Conservation (phyloP, 148 eudicot genomes). For the Oxyria digyna region DNA sequence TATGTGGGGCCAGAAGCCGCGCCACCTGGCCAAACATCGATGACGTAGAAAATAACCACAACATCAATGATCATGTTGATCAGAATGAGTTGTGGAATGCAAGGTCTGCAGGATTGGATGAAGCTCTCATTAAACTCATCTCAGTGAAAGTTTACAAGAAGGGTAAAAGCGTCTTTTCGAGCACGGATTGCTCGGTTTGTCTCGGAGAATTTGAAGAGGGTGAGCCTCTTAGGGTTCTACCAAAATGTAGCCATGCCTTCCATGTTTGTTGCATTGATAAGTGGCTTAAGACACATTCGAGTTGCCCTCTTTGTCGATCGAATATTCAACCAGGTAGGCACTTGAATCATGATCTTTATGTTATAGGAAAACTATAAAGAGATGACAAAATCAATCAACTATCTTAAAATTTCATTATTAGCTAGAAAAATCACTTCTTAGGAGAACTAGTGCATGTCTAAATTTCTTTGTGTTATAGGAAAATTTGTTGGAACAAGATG, state of each 20-base stretch:
- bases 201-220: conserved; percentile 55
- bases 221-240: conserved; percentile 56
- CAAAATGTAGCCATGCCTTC: conserved; percentile 79
- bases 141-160: conserved; percentile 43
- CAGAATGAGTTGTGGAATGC: conserved; percentile 44
- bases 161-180: conserved; percentile 31
- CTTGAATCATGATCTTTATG: background rate
- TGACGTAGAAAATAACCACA: conserved; percentile 18
- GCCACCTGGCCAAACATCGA: conserved; percentile 10
- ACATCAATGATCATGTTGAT: conserved; percentile 15
- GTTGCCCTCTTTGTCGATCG: conserved; percentile 78
- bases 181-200: conserved; percentile 58
- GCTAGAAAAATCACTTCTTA: too few relatives aligned
- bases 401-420: too few relatives aligned
- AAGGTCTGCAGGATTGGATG: conserved; percentile 46
- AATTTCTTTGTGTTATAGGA: too few relatives aligned
- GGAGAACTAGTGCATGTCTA: too few relatives aligned
- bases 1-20: conserved; percentile 29
- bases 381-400: background rate
- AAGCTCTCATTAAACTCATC: conserved; percentile 49
- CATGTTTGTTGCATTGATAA: conserved; percentile 73
- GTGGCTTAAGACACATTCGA: conserved; percentile 76
- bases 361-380: too few relatives aligned
- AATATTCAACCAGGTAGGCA: conserved; percentile 14
- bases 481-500: too few relatives aligned